Percentiles rank a stretch among this genome's conserved stretches.
phyloP scores from a whole-genome alignment of 495 filamentous ascomycete genomes.

The Neurospora discreta region DNA sequence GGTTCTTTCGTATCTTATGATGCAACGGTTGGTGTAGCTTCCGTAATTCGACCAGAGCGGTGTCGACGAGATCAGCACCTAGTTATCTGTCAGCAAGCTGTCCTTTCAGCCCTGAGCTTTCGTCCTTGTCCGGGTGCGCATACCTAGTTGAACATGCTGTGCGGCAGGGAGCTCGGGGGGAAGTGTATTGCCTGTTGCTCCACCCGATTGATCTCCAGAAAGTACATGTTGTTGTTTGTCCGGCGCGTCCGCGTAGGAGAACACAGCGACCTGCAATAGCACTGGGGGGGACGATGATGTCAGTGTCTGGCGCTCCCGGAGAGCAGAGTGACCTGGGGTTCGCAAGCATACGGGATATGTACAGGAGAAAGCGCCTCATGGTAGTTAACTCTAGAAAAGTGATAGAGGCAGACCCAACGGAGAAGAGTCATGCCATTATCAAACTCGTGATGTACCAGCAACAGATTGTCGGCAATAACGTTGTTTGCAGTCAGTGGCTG shows the following conservation, averaged over 20 bases:
- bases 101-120: not conserved
- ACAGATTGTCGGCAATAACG: not conserved
- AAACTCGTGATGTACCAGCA: not conserved
- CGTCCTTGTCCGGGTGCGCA: not conserved
- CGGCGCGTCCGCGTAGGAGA: constrained; percentile 22
- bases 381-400: constrained; percentile 12
- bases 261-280: constrained; percentile 34
- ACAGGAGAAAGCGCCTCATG: constrained; percentile 32
- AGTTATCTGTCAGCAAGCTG: constrained; percentile 4
- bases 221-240: constrained; percentile 24
- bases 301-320: constrained; percentile 9
- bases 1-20: constrained; percentile 24
- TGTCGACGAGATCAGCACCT: constrained; percentile 36
- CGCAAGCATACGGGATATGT: constrained; percentile 29
- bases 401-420: not conserved
- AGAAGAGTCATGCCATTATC: not conserved
- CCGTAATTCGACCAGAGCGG: constrained; percentile 30
- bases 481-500: not conserved
- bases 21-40: constrained; percentile 29
- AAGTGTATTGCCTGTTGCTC: constrained; percentile 15
- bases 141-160: constrained; percentile 20
- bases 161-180: constrained; percentile 18
- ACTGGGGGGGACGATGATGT: constrained; percentile 16
- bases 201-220: constrained; percentile 10
- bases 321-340: not conserved